Conservation (phyloP, 2,329 filamentous ascomycete species). For the Monilinia vaccinii-corymbosi region DNA sequence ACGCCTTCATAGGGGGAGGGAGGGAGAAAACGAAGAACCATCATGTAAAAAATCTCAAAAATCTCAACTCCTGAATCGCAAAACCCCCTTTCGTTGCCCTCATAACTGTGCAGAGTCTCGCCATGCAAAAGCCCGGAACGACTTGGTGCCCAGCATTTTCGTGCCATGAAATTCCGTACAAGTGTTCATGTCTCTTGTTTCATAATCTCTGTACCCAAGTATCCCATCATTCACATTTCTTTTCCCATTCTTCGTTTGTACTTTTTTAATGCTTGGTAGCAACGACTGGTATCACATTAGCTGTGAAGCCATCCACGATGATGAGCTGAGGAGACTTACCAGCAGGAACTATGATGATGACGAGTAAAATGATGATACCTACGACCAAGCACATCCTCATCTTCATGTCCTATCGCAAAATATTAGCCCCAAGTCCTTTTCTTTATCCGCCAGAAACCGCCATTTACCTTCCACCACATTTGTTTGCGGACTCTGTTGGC, state of each 20-base stretch:
- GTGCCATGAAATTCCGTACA: constrained; percentile 8
- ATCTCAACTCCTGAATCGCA: constrained; percentile 30
- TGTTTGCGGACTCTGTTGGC: constrained; percentile 94
- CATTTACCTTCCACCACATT: constrained; percentile 54
- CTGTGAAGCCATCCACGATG: neutral
- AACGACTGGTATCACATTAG: constrained; percentile 34
- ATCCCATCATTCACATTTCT: neutral
- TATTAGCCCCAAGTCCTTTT: neutral
- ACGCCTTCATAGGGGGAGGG: constrained; percentile 21
- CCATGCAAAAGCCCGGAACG: constrained; percentile 27
- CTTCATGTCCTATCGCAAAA: constrained; percentile 45
- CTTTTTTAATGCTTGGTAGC: constrained; percentile 31
- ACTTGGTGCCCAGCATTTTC: constrained; percentile 26
- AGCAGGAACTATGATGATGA: constrained; percentile 88
- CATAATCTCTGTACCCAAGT: constrained; percentile 9
- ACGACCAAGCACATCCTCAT: constrained; percentile 96
- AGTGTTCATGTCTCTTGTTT: constrained; percentile 13
- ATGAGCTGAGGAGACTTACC: constrained; percentile 48
- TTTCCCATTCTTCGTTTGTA: neutral
- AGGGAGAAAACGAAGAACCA: constrained; percentile 19
- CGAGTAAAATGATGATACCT: constrained; percentile 82
- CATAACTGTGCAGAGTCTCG: constrained; percentile 27
- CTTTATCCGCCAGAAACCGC: neutral
- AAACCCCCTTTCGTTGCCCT: constrained; percentile 22
- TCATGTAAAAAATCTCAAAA: constrained; percentile 28